Base-by-base conservation (phyloP, 805 yeast species). In the Candida orba region DNA sequence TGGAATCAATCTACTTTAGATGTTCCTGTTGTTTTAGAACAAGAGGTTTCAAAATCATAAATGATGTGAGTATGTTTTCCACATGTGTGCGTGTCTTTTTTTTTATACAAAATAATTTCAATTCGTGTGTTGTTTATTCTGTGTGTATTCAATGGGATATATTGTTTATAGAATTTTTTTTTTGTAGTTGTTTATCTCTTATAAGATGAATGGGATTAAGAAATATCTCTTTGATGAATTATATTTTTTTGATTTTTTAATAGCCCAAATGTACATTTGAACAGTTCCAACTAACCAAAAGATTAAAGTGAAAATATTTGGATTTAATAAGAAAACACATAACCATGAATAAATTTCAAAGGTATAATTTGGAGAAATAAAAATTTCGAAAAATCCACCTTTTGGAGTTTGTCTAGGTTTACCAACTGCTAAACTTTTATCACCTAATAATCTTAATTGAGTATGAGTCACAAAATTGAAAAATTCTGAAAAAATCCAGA, bases 251-350 rank as follows among this genome's bases (percentile, higher is more conserved):
- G 91, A 95, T 63, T 88, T 90, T 70, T 87, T 81, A 46, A 77
- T 73, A 20, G 98, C 97, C 97, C 98, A 91, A 42, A 78, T 53
- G 68, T 76, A 81, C 98, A 93, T 91, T 62, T 93, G 96, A 34
- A 63, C 73, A 13, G 84, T 69, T 39, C 93, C 82, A 39, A 87
- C 86, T 17, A 70, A 53, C 40, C 80, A 67, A 67, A 93, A 93
- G 20, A 86, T 56, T 59, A 80, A 72, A 29, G 91, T 75, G 31
- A 89, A 73, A 76, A 91, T 72, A 67, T 89, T 88, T 49, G 88
- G 82, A 53, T 78, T 81, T 58, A 88, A 69, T 24, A 88, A 46
- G 18, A 91, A 77, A 56, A 81, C 79, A 24, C 73, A 64, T 1
- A 82, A 59, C 96, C 96, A 93, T 2, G 81, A 71, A 52, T 83